phyloP scores from a whole-genome alignment of 2,329 filamentous ascomycete genomes.

The Plectosphaerella plurivora region DNA sequence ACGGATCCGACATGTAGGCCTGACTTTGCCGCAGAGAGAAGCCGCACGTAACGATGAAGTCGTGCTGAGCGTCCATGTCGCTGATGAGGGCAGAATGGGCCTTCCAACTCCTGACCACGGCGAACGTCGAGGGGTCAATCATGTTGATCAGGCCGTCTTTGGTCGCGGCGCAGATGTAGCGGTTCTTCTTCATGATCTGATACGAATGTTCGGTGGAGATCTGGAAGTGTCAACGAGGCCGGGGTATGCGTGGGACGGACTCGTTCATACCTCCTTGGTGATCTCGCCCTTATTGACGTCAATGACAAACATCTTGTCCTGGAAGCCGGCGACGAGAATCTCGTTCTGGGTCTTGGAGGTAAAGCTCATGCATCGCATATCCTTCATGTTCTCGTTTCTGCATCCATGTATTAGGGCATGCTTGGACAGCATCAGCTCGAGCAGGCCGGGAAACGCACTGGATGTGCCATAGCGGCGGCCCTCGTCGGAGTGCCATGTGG shows the following conservation, averaged over 20 bases:
- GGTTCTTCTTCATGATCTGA: slow-evolving; percentile 84
- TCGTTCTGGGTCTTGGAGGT: slow-evolving; percentile 80
- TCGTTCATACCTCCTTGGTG: slow-evolving; percentile 52
- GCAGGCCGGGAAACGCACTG: slow-evolving; percentile 44
- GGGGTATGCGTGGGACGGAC: not conserved
- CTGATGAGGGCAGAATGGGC: slow-evolving; percentile 86
- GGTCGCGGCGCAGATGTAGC: slow-evolving; percentile 90
- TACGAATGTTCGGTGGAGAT: slow-evolving; percentile 72
- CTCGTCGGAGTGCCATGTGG: slow-evolving; percentile 82
- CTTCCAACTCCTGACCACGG: slow-evolving; percentile 81
- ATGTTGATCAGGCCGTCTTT: slow-evolving; percentile 79
- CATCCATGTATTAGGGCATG: not conserved
- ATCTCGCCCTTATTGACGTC: slow-evolving; percentile 68
- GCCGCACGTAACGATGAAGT: slow-evolving; percentile 92
- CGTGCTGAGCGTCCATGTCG: slow-evolving; percentile 95
- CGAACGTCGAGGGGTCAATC: slow-evolving; percentile 73
- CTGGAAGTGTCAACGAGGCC: slow-evolving; percentile 35
- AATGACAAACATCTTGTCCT: slow-evolving; percentile 78
- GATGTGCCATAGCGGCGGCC: slow-evolving; percentile 84
- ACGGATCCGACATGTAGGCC: slow-evolving; percentile 79
- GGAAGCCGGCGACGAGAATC: slow-evolving; percentile 81
- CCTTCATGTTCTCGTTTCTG: slow-evolving; percentile 72
- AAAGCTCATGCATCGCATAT: slow-evolving; percentile 92
- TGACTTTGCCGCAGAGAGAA: slow-evolving; percentile 74
- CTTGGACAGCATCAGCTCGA: slow-evolving; percentile 6